Evolutionary conservation across 768 basidiomycete genomes (phyloP), one percentile per base, ranked within the genome.

Genomic region (Rhizopogon vulgaris): DNA sequence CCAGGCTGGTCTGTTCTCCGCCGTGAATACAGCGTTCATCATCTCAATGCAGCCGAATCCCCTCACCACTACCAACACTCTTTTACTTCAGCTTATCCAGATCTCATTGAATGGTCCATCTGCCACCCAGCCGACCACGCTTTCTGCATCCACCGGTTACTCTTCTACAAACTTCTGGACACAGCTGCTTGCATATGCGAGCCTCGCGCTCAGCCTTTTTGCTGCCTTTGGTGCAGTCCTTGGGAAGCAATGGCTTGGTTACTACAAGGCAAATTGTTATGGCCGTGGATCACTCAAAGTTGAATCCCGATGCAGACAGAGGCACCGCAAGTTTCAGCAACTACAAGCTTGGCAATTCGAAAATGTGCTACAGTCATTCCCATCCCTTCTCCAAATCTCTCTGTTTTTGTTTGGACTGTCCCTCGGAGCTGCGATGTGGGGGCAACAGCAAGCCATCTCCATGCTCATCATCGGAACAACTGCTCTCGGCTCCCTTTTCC

Each of bases 31-130:
- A 4, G 30, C 57, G 11, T 58, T 58, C 41, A 42, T 58, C 36
- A 24, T 57, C 5, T 30, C 38, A 11, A 41, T 58, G 52, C 47
- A 57, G 37, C 57, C 57, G 2, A 38, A 58, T 39, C 56, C 56
- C 2, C 32, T 14, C 18, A 47, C 45, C 7, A 54, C 52, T 6
- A 58, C 57, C 12, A 40, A 52, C 3, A 52, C 36, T 22, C 56
- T 58, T 14, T 22, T 58, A 7, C 37, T 30, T 15, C 30, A 53
- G 9, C 17, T 58, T 6, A 52, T 58, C 9, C 56, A 57, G 18
- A 46, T 30, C 9, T 4, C 40, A 9, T 15, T 7, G 40, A 8
- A 15, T 1, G 22, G 22, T 3, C 3, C 39, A 3, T 40, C 39
- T 24, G 22, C 12, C 0, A 4, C 24, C 15, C 40, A 41, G 24